Base-by-base conservation (phyloP, 495 filamentous ascomycete genomes). In the Neurospora hispaniola region DNA sequence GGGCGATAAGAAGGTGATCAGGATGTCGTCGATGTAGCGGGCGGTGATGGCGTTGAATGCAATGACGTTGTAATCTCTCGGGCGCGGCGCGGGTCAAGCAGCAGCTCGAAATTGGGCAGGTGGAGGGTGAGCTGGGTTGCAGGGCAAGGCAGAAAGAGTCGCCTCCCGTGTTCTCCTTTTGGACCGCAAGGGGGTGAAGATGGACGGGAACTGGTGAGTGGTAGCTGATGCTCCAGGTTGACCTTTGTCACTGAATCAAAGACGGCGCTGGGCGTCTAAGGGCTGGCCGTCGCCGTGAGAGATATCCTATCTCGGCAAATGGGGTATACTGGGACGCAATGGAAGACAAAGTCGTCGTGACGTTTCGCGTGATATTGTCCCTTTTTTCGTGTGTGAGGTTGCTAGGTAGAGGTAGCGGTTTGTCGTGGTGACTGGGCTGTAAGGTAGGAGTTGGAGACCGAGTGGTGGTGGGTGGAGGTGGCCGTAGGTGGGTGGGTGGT, bases 61-160 rank as follows among this genome's bases (percentile, higher is more conserved):
- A 71, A 70, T 73, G 71, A 73, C 71, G 71, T 73, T 73, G 74
- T 42, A 44, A 46, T 73, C 42, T 73, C 70, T 70, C 31, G 31
- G 69, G 68, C 74, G 72, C 72, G 70, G 74, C 72, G 72, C 72
- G 74, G 72, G 66, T 74, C 74, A 69, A 70, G 48, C 38, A 20
- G 71, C 71, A 74, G 75, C 71, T 75, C 76, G 75, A 77, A 74
- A 75, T 77, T 75, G 76, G 76, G 76, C 74, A 74, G 76, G 76
- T 75, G 74, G 76, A 74, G 74, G 42, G 73, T 66, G 54, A 66
- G 54, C 54, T 14, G 27, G 14, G 27, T 66, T 66, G 54, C 54
- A 66, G 54, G 54, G 27, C 54, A 66, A 66, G 54, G 54, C 54
- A 66, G 54, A 38, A 38, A 38, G 35, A 66, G 54, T 66, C 54